Conservation (phyloP, 2,329 filamentous ascomycete genomes). For the Fusarium clavum region DNA sequence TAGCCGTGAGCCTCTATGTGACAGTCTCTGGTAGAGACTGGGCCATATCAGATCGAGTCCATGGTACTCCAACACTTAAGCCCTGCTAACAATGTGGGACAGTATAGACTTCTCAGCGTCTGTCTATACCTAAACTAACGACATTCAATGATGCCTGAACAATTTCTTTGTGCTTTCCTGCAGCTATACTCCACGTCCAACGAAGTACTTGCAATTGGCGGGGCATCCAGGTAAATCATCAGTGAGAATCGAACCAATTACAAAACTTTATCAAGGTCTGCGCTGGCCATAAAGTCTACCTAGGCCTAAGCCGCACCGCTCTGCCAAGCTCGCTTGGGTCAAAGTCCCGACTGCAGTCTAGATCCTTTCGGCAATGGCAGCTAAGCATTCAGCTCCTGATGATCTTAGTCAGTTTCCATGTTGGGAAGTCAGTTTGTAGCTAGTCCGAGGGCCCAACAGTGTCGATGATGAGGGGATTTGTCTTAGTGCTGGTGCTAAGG, state of each 20-base stretch:
- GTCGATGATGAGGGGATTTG: background rate
- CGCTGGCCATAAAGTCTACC: background rate
- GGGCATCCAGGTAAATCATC: background rate
- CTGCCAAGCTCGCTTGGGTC: background rate
- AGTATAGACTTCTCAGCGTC: background rate
- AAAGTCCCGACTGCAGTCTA: background rate
- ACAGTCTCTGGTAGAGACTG: too few relatives aligned
- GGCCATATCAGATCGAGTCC: too few relatives aligned
- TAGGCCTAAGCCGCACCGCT: background rate
- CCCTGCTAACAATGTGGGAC: background rate
- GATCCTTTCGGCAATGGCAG: background rate
- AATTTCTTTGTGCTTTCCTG: background rate
- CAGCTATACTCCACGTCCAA: background rate
- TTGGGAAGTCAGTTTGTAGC: background rate
- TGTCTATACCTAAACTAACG: fast-evolving
- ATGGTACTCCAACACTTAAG: background rate
- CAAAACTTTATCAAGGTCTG: background rate
- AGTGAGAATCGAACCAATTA: background rate
- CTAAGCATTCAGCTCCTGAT: background rate
- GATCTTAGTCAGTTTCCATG: background rate
- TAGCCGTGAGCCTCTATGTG: too few relatives aligned
- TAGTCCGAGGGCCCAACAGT: background rate
- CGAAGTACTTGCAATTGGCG: fast-evolving
- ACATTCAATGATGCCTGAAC: background rate
- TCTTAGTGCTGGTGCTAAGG: background rate